Conservation (phyloP, 2,329 filamentous ascomycete species). For the Reticulascus tulasneorum region DNA sequence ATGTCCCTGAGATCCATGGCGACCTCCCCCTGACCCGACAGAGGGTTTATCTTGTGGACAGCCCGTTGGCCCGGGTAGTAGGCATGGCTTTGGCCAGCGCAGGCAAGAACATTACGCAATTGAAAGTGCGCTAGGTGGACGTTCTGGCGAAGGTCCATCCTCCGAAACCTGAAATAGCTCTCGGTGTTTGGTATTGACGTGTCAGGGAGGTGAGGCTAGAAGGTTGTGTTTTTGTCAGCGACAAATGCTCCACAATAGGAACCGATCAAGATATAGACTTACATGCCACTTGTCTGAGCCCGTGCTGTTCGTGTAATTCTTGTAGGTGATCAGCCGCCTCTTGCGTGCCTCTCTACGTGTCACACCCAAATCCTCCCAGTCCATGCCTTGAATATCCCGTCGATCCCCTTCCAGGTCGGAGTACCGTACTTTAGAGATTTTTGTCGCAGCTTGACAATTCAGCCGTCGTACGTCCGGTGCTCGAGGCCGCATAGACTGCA, state of each 20-base stretch:
- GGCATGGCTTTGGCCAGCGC: slow-evolving; percentile 48
- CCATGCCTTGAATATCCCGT: slow-evolving; percentile 56
- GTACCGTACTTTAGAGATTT: slow-evolving; percentile 22
- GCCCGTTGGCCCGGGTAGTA: slow-evolving; percentile 52
- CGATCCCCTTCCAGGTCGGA: slow-evolving; percentile 50
- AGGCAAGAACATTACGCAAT: slow-evolving; percentile 58
- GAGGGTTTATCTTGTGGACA: slow-evolving; percentile 50
- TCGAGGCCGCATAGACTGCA: slow-evolving; percentile 9
- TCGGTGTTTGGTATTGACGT: slow-evolving; percentile 32
- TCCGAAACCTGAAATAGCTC: slow-evolving; percentile 55
- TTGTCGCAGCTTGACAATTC: slow-evolving; percentile 22
- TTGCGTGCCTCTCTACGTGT: slow-evolving; percentile 44
- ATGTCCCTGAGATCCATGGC: slow-evolving; percentile 40
- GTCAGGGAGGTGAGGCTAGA: slow-evolving; percentile 21
- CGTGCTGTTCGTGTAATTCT: slow-evolving; percentile 53
- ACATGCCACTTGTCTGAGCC: slow-evolving; percentile 45
- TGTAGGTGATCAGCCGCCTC: slow-evolving; percentile 45
- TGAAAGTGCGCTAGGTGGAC: slow-evolving; percentile 62
- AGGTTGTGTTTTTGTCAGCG: slow-evolving; percentile 6
- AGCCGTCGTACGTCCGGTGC: slow-evolving; percentile 28
- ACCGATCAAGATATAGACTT: slow-evolving; percentile 23
- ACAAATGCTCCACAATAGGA: background rate
- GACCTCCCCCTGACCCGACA: slow-evolving; percentile 39
- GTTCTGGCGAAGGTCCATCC: slow-evolving; percentile 51
- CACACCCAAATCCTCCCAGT: slow-evolving; percentile 52